Evolutionary conservation across 2,329 filamentous ascomycete genomes (phyloP).

Genomic region (Xylaria digitata): DNA sequence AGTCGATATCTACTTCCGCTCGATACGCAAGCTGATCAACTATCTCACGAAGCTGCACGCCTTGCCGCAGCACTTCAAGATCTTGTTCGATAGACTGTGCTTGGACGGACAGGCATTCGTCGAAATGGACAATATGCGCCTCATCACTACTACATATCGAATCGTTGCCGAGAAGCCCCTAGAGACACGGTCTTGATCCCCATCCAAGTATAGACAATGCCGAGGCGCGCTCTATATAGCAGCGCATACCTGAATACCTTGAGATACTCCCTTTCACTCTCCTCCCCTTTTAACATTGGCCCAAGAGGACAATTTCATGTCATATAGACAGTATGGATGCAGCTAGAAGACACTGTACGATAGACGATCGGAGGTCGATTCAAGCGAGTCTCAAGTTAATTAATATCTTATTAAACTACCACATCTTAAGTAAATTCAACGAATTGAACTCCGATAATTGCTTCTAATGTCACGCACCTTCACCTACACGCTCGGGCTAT

Average conservation of each 20-base stretch:
- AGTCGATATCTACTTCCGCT: slow-evolving; percentile 65
- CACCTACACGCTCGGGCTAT: not conserved
- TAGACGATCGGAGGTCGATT: slow-evolving; percentile 24
- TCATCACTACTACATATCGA: slow-evolving; percentile 64
- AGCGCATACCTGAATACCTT: not conserved
- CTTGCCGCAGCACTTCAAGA: slow-evolving; percentile 64
- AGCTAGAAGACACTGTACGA: slow-evolving; percentile 24
- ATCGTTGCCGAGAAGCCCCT: slow-evolving; percentile 61
- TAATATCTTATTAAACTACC: slow-evolving; percentile 22
- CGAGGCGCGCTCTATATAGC: not conserved
- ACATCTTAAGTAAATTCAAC: not conserved
- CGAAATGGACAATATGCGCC: slow-evolving; percentile 65
- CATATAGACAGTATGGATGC: slow-evolving; percentile 23
- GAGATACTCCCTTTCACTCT: not conserved
- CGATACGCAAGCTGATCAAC: slow-evolving; percentile 61
- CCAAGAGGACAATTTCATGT: slow-evolving; percentile 4
- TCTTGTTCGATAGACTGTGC: slow-evolving; percentile 63
- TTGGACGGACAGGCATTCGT: slow-evolving; percentile 66
- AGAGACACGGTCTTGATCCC: not conserved
- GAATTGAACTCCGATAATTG: not conserved
- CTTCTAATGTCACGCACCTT: not conserved
- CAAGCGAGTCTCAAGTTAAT: slow-evolving; percentile 21
- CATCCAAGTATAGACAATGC: not conserved
- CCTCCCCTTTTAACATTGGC: not conserved
- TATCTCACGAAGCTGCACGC: slow-evolving; percentile 59